Conservation (phyloP, 2,329 filamentous ascomycete genomes). For the Ceratocystis albifundus region DNA sequence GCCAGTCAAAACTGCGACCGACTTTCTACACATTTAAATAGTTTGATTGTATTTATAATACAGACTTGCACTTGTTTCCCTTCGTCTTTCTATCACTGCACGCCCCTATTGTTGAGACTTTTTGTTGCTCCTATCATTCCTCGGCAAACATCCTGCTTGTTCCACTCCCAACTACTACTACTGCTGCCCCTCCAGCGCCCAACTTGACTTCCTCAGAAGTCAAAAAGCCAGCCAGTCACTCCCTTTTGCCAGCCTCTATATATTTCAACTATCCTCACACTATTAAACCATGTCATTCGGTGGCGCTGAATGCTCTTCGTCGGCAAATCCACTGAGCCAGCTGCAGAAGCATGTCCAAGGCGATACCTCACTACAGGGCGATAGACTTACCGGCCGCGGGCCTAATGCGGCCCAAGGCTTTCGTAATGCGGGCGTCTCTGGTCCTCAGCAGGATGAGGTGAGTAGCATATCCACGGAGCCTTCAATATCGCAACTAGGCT, state of each 20-base stretch:
- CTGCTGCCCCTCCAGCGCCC: not conserved
- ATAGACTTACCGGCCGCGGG: conserved; percentile 67
- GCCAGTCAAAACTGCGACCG: not conserved
- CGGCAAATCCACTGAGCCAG: conserved; percentile 89
- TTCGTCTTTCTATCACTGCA: not conserved
- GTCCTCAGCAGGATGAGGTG: conserved; percentile 59
- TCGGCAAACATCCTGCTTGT: not conserved
- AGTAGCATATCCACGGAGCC: conserved; percentile 26
- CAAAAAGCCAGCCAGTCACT: not conserved
- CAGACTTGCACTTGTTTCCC: not conserved
- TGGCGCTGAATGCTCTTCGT: conserved; percentile 92
- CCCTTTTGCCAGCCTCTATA: not conserved
- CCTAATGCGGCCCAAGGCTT: conserved; percentile 67
- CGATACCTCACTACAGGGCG: conserved; percentile 88
- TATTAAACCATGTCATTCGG: conserved; percentile 71
- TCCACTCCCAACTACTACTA: not conserved
- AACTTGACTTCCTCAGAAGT: not conserved
- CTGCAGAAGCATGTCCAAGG: conserved; percentile 95
- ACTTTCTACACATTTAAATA: not conserved
- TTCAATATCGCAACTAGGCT: not conserved
- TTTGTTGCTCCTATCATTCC: too few relatives aligned
- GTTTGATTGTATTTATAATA: not conserved
- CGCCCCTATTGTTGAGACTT: not conserved
- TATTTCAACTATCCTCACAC: not conserved
- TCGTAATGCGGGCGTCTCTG: conserved; percentile 56